Evolutionary conservation across 2,329 filamentous ascomycete species (phyloP).

Genomic region (Sclerotinia trifoliorum): DNA sequence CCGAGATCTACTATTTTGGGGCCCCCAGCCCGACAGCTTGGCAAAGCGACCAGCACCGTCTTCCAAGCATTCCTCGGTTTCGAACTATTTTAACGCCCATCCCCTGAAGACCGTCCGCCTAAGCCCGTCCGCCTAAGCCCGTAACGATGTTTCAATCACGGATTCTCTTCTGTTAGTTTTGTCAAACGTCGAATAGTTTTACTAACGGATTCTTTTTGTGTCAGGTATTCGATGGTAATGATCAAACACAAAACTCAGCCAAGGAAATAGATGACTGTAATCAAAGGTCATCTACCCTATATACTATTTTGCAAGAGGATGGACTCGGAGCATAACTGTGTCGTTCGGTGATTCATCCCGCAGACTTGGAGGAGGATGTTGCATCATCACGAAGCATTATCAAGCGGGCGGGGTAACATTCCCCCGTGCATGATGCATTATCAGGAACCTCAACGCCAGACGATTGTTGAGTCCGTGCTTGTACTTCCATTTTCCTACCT

Average conservation of each 20-base stretch:
- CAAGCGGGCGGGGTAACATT: neutral
- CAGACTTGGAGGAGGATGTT: neutral
- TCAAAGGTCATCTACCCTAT: neutral
- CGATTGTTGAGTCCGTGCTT: conserved; percentile 2
- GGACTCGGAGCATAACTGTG: neutral
- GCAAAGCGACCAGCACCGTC: neutral
- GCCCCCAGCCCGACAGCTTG: conserved; percentile 5
- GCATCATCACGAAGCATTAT: neutral
- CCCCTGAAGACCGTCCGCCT: neutral
- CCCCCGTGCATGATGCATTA: neutral
- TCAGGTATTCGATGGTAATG: conserved; percentile 51
- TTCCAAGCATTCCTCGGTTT: neutral
- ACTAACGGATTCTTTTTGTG: neutral
- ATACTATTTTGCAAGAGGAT: too few species aligned
- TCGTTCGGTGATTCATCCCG: conserved; percentile 1
- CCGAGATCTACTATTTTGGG: conserved; percentile 2
- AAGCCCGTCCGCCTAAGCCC: neutral
- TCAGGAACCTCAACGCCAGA: neutral
- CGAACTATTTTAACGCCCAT: neutral
- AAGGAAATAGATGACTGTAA: conserved; percentile 27
- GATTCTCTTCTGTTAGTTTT: neutral
- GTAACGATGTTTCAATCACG: conserved; percentile 1
- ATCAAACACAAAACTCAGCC: conserved; percentile 43
- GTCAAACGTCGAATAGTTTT: neutral
- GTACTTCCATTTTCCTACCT: neutral